Evolutionary conservation across 345 rosid species (phyloP).

Genomic region (Trapa incisa): DNA sequence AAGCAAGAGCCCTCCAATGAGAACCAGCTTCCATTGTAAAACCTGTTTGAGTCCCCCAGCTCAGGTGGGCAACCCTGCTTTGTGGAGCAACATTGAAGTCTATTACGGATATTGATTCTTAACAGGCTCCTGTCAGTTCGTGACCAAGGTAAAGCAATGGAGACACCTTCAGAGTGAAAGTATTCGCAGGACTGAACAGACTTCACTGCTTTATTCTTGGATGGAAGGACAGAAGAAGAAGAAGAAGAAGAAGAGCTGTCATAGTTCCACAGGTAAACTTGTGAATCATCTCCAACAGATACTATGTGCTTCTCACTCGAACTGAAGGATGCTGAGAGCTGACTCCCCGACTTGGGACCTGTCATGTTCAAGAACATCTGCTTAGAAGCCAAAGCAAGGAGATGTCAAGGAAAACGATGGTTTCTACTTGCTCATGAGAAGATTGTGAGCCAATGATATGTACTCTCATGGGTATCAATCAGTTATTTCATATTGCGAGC

Average conservation of each 20-base stretch:
- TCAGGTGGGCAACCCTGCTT: slow-evolving; percentile 7
- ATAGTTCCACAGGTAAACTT: slow-evolving; percentile 67
- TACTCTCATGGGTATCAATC: too few relatives aligned
- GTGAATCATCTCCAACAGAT: slow-evolving; percentile 66
- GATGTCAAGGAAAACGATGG: too few relatives aligned
- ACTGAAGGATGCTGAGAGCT: slow-evolving; percentile 65
- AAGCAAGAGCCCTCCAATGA: slow-evolving; percentile 38
- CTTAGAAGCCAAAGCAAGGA: not conserved
- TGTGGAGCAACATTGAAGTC: slow-evolving; percentile 6
- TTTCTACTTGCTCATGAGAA: too few relatives aligned
- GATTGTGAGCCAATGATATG: too few relatives aligned
- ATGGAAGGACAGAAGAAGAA: slow-evolving; percentile 12
- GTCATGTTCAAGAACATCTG: slow-evolving; percentile 6
- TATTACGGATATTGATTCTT: not conserved
- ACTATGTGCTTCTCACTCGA: slow-evolving; percentile 60
- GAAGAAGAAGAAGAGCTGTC: slow-evolving; percentile 6
- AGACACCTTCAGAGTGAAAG: slow-evolving; percentile 48
- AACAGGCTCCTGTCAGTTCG: slow-evolving; percentile 10
- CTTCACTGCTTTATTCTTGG: slow-evolving; percentile 21
- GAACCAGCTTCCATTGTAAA: slow-evolving; percentile 44
- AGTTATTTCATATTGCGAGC: too few relatives aligned
- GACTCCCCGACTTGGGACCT: slow-evolving; percentile 60
- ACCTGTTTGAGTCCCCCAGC: slow-evolving; percentile 24
- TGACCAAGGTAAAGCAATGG: slow-evolving; percentile 58
- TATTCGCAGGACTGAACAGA: slow-evolving; percentile 54